phyloP scores from a whole-genome alignment of 805 yeast genomes.

The Pichia occidentalis region DNA sequence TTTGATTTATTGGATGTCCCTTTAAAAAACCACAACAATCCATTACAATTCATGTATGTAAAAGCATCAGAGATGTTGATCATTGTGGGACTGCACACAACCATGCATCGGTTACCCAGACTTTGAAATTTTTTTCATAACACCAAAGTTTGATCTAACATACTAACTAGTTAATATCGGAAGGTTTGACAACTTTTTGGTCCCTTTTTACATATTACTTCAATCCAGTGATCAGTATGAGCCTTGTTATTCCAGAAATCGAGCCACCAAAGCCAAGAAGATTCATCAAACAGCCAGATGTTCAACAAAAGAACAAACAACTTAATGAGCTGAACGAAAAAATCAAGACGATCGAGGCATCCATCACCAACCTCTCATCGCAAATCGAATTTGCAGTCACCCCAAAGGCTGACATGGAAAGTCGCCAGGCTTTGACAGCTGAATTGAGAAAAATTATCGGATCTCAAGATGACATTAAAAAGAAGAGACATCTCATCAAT shows the following conservation, averaged over 20 bases:
- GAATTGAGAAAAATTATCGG: slow-evolving; percentile 39
- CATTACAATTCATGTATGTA: too few relatives aligned
- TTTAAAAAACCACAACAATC: too few relatives aligned
- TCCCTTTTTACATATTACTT: not conserved
- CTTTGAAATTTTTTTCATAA: too few relatives aligned
- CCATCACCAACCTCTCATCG: slow-evolving; percentile 44
- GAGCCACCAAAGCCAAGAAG: slow-evolving; percentile 33
- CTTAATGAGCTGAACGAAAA: slow-evolving; percentile 50
- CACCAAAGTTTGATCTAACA: too few relatives aligned
- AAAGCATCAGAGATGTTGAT: too few relatives aligned
- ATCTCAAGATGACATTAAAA: slow-evolving; percentile 30
- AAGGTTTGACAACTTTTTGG: too few relatives aligned
- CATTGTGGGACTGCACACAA: too few relatives aligned
- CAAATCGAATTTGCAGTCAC: slow-evolving; percentile 50
- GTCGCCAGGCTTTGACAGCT: slow-evolving; percentile 41
- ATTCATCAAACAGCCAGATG: slow-evolving; percentile 72
- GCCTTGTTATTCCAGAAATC: slow-evolving; percentile 16
- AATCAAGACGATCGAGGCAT: slow-evolving; percentile 55
- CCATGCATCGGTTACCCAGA: too few relatives aligned
- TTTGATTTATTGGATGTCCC: too few relatives aligned
- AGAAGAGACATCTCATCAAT: slow-evolving; percentile 31
- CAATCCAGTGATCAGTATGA: not conserved
- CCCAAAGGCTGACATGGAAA: slow-evolving; percentile 46
- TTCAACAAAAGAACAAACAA: slow-evolving; percentile 52
- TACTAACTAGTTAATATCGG: too few relatives aligned